phyloP scores from a whole-genome alignment of 208 protist species.

The Acanthamoeba castellanii region DNA sequence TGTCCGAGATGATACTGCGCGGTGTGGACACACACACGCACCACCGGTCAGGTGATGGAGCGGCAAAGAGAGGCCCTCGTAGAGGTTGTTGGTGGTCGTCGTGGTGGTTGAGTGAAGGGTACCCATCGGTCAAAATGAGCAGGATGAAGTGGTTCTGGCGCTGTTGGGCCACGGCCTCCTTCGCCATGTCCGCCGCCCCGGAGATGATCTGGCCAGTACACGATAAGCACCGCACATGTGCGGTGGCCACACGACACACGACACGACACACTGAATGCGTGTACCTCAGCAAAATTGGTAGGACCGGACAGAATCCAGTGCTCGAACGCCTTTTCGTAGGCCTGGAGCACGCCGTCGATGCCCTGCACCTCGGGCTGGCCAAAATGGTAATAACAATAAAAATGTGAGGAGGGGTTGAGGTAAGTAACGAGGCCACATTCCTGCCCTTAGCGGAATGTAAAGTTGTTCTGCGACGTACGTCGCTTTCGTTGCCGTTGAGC shows the following conservation, averaged over 20 bases:
- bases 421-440: no score
- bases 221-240: background rate
- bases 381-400: no score
- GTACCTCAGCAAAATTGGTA: slow-evolving; percentile 74
- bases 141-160: slow-evolving; percentile 49
- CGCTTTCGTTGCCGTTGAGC: slow-evolving; percentile 60
- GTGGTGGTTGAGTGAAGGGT: background rate
- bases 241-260: no score
- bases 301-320: slow-evolving; percentile 70
- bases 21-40: no score
- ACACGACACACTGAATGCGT: background rate
- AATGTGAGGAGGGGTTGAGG: no score
- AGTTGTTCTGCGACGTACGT: no score
- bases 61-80: no score
- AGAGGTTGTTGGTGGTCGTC: slow-evolving; percentile 1
- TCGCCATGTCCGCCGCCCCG: slow-evolving; percentile 5
- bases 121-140: slow-evolving; percentile 65
- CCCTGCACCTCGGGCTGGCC: slow-evolving; percentile 53
- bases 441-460: no score
- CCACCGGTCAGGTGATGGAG: no score
- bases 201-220: slow-evolving; percentile 1
- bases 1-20: slow-evolving; percentile 78
- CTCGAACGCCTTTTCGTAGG: slow-evolving; percentile 59
- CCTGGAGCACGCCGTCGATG: slow-evolving; percentile 61
- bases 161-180: background rate